Percentiles rank a stretch among this genome's conserved stretches.
Evolutionary conservation across 2,329 filamentous ascomycete species (phyloP).

Genomic region (Aspergillus quadrilineatus): DNA sequence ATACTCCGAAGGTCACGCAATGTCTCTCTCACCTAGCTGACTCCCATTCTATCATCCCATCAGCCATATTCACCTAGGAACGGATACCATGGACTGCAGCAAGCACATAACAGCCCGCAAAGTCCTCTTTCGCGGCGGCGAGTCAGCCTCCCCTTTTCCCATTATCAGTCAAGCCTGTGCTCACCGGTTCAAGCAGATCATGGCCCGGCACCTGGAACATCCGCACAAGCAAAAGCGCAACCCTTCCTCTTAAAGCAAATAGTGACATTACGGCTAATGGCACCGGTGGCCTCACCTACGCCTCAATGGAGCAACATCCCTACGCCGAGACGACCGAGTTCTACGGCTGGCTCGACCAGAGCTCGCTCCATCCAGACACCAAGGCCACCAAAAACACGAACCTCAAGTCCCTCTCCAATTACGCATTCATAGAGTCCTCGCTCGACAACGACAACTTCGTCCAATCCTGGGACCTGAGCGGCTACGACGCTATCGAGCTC

Average conservation of each 20-base stretch:
- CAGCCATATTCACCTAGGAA: background rate
- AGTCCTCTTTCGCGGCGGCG: slow-evolving; percentile 3
- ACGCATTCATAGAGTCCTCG: background rate
- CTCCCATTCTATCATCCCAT: background rate
- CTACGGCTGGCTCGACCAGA: slow-evolving; percentile 9
- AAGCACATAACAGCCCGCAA: slow-evolving; percentile 5
- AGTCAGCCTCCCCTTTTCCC: background rate
- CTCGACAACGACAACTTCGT: background rate
- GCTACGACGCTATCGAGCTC: slow-evolving; percentile 9
- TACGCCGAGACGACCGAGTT: background rate
- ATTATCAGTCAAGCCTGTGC: background rate
- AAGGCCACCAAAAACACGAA: background rate
- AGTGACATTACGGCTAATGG: background rate
- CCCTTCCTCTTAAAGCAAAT: background rate
- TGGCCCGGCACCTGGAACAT: slow-evolving; percentile 8
- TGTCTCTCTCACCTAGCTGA: background rate
- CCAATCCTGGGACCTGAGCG: background rate
- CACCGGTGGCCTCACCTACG: background rate
- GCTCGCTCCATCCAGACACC: background rate
- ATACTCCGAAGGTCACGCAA: background rate
- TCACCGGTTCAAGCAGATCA: background rate
- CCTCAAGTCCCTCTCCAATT: background rate
- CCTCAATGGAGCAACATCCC: background rate
- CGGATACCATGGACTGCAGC: background rate
- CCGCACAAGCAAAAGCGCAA: background rate